Evolutionary conservation across 1,139 yeast genomes (phyloP).

Genomic region (Meyerozyma guilliermondii): DNA sequence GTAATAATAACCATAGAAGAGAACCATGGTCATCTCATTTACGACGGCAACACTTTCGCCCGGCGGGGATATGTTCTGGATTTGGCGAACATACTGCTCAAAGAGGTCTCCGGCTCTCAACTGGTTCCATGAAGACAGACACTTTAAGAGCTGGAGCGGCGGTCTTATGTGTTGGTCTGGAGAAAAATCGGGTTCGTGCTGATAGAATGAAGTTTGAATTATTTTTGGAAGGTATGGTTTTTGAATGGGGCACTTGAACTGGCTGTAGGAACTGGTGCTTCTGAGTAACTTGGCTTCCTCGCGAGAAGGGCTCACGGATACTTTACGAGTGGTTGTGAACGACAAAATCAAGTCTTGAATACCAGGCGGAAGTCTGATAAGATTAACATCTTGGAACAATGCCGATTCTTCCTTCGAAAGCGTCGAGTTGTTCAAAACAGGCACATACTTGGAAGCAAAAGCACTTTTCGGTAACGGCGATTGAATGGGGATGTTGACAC

Average conservation of each 20-base stretch:
- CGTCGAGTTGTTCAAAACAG: constrained; percentile 28
- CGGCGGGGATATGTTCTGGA: constrained; percentile 14
- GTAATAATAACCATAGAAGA: constrained; percentile 58
- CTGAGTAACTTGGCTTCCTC: constrained; percentile 23
- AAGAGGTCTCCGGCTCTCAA: constrained; percentile 39
- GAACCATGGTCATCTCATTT: constrained; percentile 39
- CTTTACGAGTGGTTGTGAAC: constrained; percentile 36
- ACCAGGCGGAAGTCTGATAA: constrained; percentile 63
- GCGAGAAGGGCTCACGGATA: constrained; percentile 5
- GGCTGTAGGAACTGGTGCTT: constrained; percentile 22
- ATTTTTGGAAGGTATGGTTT: constrained; percentile 38
- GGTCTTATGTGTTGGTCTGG: constrained; percentile 18
- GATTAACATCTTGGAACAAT: constrained; percentile 34
- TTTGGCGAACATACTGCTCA: constrained; percentile 29
- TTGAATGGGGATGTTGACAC: not conserved
- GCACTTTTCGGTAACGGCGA: not conserved
- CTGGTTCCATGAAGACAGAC: constrained; percentile 45
- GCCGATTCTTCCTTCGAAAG: constrained; percentile 28
- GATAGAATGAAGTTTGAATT: constrained; percentile 21
- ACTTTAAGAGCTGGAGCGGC: constrained; percentile 33
- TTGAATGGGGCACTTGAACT: constrained; percentile 26
- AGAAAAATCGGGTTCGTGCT: constrained; percentile 7
- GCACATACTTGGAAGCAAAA: constrained; percentile 15
- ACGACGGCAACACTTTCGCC: constrained; percentile 10
- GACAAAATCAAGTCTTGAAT: constrained; percentile 61